Evolutionary conservation across 2,329 filamentous ascomycete species (phyloP).

Genomic region (Fusarium poae): DNA sequence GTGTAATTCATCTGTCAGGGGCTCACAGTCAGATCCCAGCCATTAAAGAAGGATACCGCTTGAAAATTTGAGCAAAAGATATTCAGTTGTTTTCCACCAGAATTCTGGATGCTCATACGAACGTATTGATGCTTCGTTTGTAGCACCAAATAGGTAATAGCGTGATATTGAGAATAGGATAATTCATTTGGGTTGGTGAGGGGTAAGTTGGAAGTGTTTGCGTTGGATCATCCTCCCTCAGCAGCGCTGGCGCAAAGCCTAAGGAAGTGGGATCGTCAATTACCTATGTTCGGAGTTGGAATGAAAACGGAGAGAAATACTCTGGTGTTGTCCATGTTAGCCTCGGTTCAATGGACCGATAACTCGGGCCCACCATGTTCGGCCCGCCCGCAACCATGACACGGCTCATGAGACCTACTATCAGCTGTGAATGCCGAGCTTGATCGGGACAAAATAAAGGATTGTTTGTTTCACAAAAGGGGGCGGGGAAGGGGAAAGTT

Average conservation of each 20-base stretch:
- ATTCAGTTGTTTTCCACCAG: background rate
- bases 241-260: background rate
- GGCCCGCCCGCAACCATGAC: constrained; percentile 22
- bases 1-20: background rate
- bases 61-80: background rate
- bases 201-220: background rate
- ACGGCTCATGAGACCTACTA: constrained; percentile 38
- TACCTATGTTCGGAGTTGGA: background rate
- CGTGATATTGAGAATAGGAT: background rate
- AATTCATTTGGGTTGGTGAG: constrained; percentile 2
- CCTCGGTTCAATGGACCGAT: constrained; percentile 37
- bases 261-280: background rate
- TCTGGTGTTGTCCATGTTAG: background rate
- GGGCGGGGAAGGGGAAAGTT: background rate
- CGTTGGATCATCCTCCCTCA: background rate
- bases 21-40: background rate
- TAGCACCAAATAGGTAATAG: background rate
- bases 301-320: background rate
- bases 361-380: constrained; percentile 29
- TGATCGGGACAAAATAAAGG: background rate
- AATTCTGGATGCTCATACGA: background rate
- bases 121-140: background rate
- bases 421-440: constrained; percentile 30
- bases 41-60: background rate
- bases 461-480: background rate